Evolutionary conservation across 352 stramenopile species (phyloP), one percentile per base, ranked within the genome.

Genomic region (Globisporangium solare): DNA sequence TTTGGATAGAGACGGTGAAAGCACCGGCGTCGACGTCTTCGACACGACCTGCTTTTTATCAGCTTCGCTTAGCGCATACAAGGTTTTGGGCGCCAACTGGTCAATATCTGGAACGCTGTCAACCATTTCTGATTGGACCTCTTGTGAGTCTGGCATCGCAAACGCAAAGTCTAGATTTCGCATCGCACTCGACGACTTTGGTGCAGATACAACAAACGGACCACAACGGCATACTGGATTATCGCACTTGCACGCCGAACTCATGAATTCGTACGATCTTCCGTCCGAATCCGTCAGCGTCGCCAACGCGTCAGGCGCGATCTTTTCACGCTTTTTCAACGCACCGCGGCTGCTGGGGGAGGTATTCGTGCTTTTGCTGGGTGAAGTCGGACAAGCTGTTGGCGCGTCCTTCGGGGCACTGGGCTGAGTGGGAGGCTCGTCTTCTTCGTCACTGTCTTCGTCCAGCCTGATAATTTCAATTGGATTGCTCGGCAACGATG

Each of bases 151-250:
- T 3, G 75, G 77, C 47, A 74, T 73, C 6, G 77, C 64, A 58
- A 88, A 88, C 5, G 79, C 81, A 49, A 89, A 83, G 47, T 88
- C 69, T 41, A 89, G 67, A 8, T 74, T 86, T 17, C 76, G 76
- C 24, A 82, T 86, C 40, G 70, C 66, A 1, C 60, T 58, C 1
- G 67, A 73, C 15, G 57, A 37, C 24, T 69, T 70, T 20, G 43
- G 2, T 17, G 22, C 43, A 40, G 60, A 51, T 3, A 14, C 13
- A 55, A 37, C 17, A 21, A 18, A 17, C 7, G 5, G 27, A 8
- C 27, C 20, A 35, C 67, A 77, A 13, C 51, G 14, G 47, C 66
- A 80, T 0, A 64, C 47, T 7, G 54, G 13, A 12, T 66, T 53
- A 2, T 58, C 66, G 14, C 71, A 73, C 3, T 56, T 57, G 37